These are phyloP conservation scores for Penicillium goetzii DNA, from an alignment of 495 filamentous ascomycete species.

Conservation along the genomic window DNA sequence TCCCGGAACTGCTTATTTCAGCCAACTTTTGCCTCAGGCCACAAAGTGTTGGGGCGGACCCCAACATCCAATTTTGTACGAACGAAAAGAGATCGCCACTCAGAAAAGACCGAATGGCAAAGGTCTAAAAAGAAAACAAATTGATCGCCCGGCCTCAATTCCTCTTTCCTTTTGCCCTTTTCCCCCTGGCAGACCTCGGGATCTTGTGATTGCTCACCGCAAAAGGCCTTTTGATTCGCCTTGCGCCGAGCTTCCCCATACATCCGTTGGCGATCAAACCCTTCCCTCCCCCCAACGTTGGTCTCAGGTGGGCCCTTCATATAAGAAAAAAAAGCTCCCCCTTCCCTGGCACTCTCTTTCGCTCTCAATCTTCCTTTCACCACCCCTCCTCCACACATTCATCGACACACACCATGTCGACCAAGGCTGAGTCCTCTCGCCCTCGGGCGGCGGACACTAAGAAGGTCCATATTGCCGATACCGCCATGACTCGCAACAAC, in stretches of 20 bases:
- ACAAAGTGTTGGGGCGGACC: conserved; percentile 40
- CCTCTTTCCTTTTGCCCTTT: conserved; percentile 8
- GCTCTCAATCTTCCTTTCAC: conserved; percentile 8
- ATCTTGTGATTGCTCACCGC: conserved; percentile 38
- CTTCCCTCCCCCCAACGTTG: conserved; percentile 34
- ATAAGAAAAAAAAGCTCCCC: conserved; percentile 32
- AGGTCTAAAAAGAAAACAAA: conserved; percentile 1
- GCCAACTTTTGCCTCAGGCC: conserved; percentile 16
- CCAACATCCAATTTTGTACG: conserved; percentile 36
- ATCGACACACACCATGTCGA: conserved; percentile 40
- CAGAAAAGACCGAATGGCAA: neutral
- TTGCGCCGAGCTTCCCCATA: conserved; percentile 27
- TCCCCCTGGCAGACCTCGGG: conserved; percentile 33
- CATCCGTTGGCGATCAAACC: conserved; percentile 32
- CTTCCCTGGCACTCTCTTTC: conserved; percentile 11
- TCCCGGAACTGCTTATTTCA: neutral
- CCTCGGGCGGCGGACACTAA: conserved; percentile 50
- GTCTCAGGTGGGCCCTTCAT: conserved; percentile 35
- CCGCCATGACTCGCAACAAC: conserved; percentile 78
- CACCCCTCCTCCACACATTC: conserved; percentile 10
- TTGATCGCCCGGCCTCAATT: conserved; percentile 14
- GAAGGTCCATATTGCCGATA: conserved; percentile 61
- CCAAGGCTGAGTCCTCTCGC: conserved; percentile 41
- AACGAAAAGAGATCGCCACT: conserved; percentile 29
- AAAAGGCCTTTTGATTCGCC: conserved; percentile 23